Evolutionary conservation across 768 basidiomycete genomes (phyloP).

Genomic region (Glaciozyma antarctica): DNA sequence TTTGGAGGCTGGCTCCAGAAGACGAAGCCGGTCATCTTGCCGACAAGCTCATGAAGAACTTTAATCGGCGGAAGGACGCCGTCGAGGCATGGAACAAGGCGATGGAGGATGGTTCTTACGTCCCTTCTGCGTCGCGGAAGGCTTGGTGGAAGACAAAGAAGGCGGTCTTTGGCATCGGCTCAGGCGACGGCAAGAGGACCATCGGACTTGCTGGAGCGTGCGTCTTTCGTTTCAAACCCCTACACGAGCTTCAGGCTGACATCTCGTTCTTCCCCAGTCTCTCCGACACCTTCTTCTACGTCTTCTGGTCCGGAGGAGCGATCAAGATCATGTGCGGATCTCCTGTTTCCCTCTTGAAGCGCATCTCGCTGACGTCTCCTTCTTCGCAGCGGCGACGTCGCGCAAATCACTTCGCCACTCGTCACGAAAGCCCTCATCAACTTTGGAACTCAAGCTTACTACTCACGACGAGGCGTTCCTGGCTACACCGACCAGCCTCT

Average conservation of each 20-base stretch:
- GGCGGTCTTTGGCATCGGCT: slow-evolving; percentile 37
- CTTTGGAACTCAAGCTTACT: slow-evolving; percentile 60
- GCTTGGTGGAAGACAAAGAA: slow-evolving; percentile 58
- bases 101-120: slow-evolving; percentile 56
- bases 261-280: background rate
- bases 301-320: slow-evolving; percentile 62
- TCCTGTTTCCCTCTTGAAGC: slow-evolving; percentile 24
- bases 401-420: slow-evolving; percentile 64
- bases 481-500: slow-evolving; percentile 38
- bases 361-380: background rate
- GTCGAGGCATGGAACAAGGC: slow-evolving; percentile 62
- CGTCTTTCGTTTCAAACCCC: background rate
- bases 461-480: slow-evolving; percentile 42
- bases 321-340: slow-evolving; percentile 27
- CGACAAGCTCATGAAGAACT: slow-evolving; percentile 50
- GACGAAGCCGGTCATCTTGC: slow-evolving; percentile 50
- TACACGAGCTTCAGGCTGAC: background rate
- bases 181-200: slow-evolving; percentile 51
- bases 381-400: slow-evolving; percentile 51
- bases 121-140: slow-evolving; percentile 46
- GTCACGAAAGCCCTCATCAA: slow-evolving; percentile 67
- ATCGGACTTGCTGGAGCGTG: slow-evolving; percentile 45
- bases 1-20: slow-evolving; percentile 56
- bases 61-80: slow-evolving; percentile 46
- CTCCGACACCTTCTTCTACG: slow-evolving; percentile 56